Conservation (phyloP, 1,284 basidiomycete genomes). For the Papiliotrema nemorosa region DNA sequence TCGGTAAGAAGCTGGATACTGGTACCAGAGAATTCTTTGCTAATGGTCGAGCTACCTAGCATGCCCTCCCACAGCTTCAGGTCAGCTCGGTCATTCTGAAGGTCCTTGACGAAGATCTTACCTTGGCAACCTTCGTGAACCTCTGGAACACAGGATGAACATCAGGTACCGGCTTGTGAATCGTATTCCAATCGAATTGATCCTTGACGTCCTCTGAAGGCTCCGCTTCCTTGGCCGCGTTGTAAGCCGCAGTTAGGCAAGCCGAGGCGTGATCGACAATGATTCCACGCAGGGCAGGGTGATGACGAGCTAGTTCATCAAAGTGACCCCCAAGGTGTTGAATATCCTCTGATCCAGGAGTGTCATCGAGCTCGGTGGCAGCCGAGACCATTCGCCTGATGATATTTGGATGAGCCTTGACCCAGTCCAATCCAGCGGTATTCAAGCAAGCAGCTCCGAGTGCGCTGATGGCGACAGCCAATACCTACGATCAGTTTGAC, state of each 20-base stretch:
- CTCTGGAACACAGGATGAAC: slow-evolving; percentile 21
- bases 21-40: slow-evolving; percentile 84
- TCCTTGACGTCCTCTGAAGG: slow-evolving; percentile 16
- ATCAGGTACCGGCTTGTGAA: slow-evolving; percentile 19
- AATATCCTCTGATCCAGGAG: slow-evolving; percentile 80
- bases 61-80: slow-evolving; percentile 68
- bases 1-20: slow-evolving; percentile 68
- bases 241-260: slow-evolving; percentile 64
- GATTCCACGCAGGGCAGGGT: slow-evolving; percentile 76
- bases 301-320: slow-evolving; percentile 95
- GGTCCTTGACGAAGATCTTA: slow-evolving; percentile 2
- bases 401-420: slow-evolving; percentile 69
- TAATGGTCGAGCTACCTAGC: slow-evolving; percentile 81
- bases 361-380: slow-evolving; percentile 73
- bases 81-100: slow-evolving; percentile 6
- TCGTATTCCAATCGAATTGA: slow-evolving; percentile 13
- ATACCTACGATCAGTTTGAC: slow-evolving; percentile 57
- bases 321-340: slow-evolving; percentile 81
- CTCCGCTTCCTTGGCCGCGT: slow-evolving; percentile 24
- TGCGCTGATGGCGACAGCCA: slow-evolving; percentile 91
- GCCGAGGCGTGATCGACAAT: slow-evolving; percentile 73
- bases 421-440: slow-evolving; percentile 77
- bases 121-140: slow-evolving; percentile 10
- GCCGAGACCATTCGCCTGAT: slow-evolving; percentile 80
- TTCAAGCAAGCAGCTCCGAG: slow-evolving; percentile 96